Conservation (phyloP, 2,329 filamentous ascomycete species). For the Penicillium sp. region DNA sequence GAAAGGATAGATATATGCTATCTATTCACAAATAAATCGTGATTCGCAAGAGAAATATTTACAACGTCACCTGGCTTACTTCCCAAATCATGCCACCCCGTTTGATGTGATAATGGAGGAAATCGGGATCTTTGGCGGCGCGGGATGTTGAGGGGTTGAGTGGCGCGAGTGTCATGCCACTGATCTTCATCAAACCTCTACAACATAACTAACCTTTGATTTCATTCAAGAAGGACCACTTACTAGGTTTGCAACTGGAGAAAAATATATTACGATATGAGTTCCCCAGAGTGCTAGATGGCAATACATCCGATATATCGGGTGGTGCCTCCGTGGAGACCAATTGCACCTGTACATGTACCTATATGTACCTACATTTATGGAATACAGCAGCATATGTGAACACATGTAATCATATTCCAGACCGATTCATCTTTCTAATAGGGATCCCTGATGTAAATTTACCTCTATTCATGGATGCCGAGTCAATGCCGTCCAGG, state of each 20-base stretch:
- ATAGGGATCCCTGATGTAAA: neutral
- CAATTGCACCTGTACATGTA: neutral
- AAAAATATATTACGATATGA: neutral
- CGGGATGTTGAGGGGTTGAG: neutral
- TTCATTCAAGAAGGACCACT: neutral
- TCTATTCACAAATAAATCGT: neutral
- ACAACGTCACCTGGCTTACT: neutral
- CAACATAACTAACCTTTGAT: neutral
- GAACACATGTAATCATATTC: neutral
- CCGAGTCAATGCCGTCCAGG: neutral
- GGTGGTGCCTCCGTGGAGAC: neutral
- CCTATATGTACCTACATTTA: neutral
- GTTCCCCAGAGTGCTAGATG: neutral
- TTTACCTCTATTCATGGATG: neutral
- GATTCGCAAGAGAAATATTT: neutral
- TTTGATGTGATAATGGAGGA: neutral
- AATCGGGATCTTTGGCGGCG: neutral
- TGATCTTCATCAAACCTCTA: neutral
- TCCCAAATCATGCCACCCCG: neutral
- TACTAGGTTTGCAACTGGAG: neutral
- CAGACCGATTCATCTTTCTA: neutral
- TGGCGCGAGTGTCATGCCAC: constrained; percentile 5
- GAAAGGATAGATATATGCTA: neutral
- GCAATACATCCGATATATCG: neutral
- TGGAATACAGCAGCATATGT: neutral